Percentiles rank a stretch among this genome's conserved stretches.
phyloP scores from a whole-genome alignment of 2,329 filamentous ascomycete species.

The Lecanicillium sp. region DNA sequence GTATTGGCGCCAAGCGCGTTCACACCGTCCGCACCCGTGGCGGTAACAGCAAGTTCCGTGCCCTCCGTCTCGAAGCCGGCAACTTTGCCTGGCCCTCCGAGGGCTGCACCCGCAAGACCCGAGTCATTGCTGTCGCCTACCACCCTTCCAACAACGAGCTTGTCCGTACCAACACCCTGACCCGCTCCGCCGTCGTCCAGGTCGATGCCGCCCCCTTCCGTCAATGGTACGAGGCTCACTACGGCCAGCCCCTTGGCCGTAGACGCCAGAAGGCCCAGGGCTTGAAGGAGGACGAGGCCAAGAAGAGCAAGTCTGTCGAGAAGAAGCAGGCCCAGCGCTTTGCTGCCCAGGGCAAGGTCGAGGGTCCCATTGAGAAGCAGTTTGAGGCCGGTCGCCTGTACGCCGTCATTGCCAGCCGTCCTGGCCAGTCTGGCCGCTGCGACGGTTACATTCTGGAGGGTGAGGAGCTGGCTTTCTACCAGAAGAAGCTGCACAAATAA shows the following conservation, averaged over 20 bases:
- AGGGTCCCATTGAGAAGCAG: conserved; percentile 87
- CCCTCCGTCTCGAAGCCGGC: conserved; percentile 93
- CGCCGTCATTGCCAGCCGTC: conserved; percentile 85
- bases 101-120: conserved; percentile 96
- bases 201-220: conserved; percentile 98
- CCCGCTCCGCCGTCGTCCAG: conserved; percentile 97
- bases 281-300: conserved; percentile 56
- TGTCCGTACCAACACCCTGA: conserved; percentile 99
- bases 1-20: conserved; percentile 95
- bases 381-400: conserved; percentile 98
- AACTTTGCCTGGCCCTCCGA: conserved; percentile 99
- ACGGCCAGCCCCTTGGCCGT: conserved; percentile 82
- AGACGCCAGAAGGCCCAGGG: conserved; percentile 77
- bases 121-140: conserved; percentile 96
- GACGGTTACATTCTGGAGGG: conserved; percentile 99
- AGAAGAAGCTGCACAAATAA: conserved; percentile 99
- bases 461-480: conserved; percentile 99
- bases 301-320: conserved; percentile 94
- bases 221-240: conserved; percentile 99
- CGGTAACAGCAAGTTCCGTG: conserved; percentile 99
- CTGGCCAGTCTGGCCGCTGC: conserved; percentile 91
- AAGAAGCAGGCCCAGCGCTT: conserved; percentile 92
- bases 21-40: conserved; percentile 95
- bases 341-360: conserved; percentile 83
- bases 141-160: conserved; percentile 99